A percentile compares a stretch with the other conserved stretches of the same genome.
phyloP scores from a whole-genome alignment of 768 basidiomycete genomes.

The Pholiota conissans region DNA sequence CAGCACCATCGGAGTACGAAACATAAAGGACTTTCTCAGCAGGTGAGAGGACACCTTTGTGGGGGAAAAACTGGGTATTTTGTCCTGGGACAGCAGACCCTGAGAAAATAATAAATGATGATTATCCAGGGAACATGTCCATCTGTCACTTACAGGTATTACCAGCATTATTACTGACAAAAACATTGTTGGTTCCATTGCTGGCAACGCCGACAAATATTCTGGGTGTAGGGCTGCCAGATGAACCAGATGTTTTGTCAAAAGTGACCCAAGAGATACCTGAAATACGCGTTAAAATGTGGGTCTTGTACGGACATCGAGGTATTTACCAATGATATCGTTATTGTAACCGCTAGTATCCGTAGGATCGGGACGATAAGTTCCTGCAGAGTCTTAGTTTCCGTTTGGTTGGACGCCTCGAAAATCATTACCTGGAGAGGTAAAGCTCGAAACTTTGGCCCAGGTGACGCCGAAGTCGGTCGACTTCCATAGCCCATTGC shows the following conservation, averaged over 20 bases:
- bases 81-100: conserved; percentile 61
- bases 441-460: conserved; percentile 59
- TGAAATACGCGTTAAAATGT: conserved; percentile 6
- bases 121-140: not conserved
- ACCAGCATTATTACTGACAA: conserved; percentile 56
- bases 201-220: conserved; percentile 72
- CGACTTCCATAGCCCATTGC: conserved; percentile 68
- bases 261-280: conserved; percentile 67
- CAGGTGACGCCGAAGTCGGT: conserved; percentile 58
- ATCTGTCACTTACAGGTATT: conserved; percentile 44
- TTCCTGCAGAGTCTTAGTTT: conserved; percentile 33
- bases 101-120: conserved; percentile 17
- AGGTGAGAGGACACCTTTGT: conserved; percentile 66
- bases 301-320: not conserved
- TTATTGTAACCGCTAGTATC: conserved; percentile 48
- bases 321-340: conserved; percentile 33
- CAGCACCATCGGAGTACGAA: conserved; percentile 62
- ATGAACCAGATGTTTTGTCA: conserved; percentile 54
- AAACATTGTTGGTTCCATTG: conserved; percentile 53
- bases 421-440: conserved; percentile 45
- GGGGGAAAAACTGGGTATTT: conserved; percentile 57
- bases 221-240: conserved; percentile 54
- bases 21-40: conserved; percentile 58
- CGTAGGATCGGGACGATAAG: conserved; percentile 51
- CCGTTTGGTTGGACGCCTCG: not conserved